Percentiles rank a stretch among this genome's conserved stretches.
These are phyloP conservation scores for Zoysia pacifica DNA, from an alignment of 176 grass and related monocot genomes.

Conservation along the genomic window DNA sequence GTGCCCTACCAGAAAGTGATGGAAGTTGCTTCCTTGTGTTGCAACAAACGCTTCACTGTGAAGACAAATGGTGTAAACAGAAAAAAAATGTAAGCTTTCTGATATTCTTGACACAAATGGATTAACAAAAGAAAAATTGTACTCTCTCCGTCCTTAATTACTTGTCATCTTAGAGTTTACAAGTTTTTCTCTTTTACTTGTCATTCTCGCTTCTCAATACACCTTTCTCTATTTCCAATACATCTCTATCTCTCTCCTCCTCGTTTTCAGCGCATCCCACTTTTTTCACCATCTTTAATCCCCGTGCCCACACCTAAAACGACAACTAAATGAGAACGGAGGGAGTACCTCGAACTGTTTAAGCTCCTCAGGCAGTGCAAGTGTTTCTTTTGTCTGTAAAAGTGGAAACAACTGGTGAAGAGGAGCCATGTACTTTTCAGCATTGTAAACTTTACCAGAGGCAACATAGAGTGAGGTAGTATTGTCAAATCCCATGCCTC, in stretches of 20 bases:
- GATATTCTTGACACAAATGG: not conserved
- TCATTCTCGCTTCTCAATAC: no score
- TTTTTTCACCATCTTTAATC: no score
- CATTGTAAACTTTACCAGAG: constrained; percentile 84
- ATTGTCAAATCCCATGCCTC: constrained; percentile 91
- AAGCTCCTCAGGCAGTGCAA: constrained; percentile 72
- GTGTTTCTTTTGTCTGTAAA: constrained; percentile 78
- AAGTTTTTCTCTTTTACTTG: no score
- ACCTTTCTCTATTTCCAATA: no score
- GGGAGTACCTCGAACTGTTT: constrained; percentile 63
- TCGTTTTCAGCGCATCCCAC: no score
- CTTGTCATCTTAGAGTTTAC: no score
- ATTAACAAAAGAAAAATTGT: not conserved
- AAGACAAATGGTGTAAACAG: constrained; percentile 41
- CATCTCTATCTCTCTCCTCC: no score
- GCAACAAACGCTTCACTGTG: constrained; percentile 75
- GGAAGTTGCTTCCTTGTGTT: constrained; percentile 96
- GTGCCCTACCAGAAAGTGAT: constrained; percentile 90
- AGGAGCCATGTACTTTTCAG: constrained; percentile 74
- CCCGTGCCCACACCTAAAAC: no score
- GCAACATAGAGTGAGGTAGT: constrained; percentile 76
- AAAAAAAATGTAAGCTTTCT: not conserved
- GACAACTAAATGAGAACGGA: no score
- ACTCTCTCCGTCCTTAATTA: no score
- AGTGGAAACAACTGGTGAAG: constrained; percentile 78